Evolutionary conservation across 139 green algal genomes (phyloP), one percentile per base, ranked within the genome.

Genomic region (Microglena sp.): DNA sequence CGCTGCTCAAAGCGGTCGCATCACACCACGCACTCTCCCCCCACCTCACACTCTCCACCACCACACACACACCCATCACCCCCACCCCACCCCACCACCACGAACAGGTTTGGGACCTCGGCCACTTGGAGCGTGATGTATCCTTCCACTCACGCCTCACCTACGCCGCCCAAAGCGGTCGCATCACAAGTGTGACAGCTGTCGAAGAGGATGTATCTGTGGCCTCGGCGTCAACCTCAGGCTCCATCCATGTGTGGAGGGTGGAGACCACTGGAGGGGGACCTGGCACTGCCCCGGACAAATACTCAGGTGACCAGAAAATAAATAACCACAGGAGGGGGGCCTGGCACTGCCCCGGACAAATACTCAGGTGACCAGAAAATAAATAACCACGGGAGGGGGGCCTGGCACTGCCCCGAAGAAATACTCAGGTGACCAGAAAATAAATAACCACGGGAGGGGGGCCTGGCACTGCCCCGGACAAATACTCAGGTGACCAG

Each of bases 31-130:
- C 40, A n/a, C 40, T 8, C 11, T 50, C 11, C 40, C 15, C 15
- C n/a, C n/a, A n/a, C n/a, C n/a, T n/a, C n/a, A n/a, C n/a, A n/a
- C n/a, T n/a, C n/a, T n/a, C n/a, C n/a, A n/a, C n/a, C n/a, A n/a
- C n/a, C n/a, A n/a, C n/a, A n/a, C n/a, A n/a, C n/a, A n/a, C n/a
- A n/a, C n/a, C n/a, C n/a, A n/a, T n/a, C n/a, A n/a, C n/a, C n/a
- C n/a, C n/a, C n/a, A n/a, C n/a, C n/a, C n/a, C n/a, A n/a, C n/a
- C n/a, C n/a, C n/a, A n/a, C n/a, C n/a, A n/a, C n/a, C n/a, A n/a
- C 26, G 6, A 21, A 33, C 68, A 89, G 76, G 71, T 97, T 26
- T 98, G 92, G 92, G 92, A 98, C 77, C 81, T 82, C 28, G 75
- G 84, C 0, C 78, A 86, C 11, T 65, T 97, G 46, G 92, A 97